Base-by-base conservation (phyloP, 352 stramenopile genomes). In the Albugo laibachii region DNA sequence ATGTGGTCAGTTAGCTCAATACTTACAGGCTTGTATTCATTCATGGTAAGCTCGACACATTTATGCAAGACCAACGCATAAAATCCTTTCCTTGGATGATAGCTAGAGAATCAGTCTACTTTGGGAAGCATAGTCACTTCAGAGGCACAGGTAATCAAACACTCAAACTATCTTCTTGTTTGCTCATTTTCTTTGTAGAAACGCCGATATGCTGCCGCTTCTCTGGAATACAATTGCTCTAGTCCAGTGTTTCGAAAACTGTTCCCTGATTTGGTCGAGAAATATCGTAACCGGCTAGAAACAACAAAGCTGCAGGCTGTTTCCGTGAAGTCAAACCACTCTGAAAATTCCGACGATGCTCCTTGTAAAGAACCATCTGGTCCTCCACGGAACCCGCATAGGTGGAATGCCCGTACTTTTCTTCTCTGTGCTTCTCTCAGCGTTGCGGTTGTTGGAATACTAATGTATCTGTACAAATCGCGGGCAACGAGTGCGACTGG, bases 1-100 rank as follows among this genome's bases (percentile, higher is more conserved):
- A 95, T 96, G 82, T 97, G 91, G 91, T 92, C 71, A 31, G 84
- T 97, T 31, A 88, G 70, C 51, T 96, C 88, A 36, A 97, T 98
- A 57, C 68, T 98, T 48, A 96, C 83, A 41, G 92, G 92, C 0
- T 61, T 98, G 13, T 94, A 95, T 55, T 96, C 84, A 3, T 98
- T 98, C 59, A 95, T 96, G 83, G 72, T 85, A 35, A 21, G 60
- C 56, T 13, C 13, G 10, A 36, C 19, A 37, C 43, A 47, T 43
- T 19, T 24, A 24, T 24, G 3, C 38, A 43, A 43, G 8, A 43
- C 20, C 16, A 43, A 43, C 16, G 20, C 38, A 19, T 10, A 3
- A 3, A 24, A 43, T 24, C 3, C 20, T 43, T 19, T 43, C 16
- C 38, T 19, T 8, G 16, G 16, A 24, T 19, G 39, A 37, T 50